Percentiles rank a stretch among this genome's conserved stretches.
Conservation (phyloP, 1,284 basidiomycete genomes). For the Tilletia horrida region DNA sequence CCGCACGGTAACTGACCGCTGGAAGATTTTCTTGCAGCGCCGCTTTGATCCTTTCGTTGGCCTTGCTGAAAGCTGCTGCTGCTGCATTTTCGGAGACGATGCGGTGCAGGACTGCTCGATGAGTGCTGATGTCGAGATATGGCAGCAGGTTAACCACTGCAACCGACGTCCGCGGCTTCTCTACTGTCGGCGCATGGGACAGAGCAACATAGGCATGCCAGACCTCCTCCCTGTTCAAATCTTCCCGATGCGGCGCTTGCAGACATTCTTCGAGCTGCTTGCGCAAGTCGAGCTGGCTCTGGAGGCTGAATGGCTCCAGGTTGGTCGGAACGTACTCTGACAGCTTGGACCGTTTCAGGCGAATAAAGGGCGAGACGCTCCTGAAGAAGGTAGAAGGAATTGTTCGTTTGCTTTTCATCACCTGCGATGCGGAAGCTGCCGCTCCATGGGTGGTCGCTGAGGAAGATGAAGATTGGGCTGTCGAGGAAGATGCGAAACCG, state of each 20-base stretch:
- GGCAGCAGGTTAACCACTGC: conserved; percentile 13
- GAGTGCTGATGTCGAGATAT: background rate
- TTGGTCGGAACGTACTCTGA: background rate
- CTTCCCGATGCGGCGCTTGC: background rate
- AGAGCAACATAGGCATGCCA: conserved; percentile 8
- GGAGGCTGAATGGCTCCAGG: conserved; percentile 9
- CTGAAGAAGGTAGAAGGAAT: background rate
- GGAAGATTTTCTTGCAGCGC: background rate
- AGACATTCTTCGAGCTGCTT: background rate
- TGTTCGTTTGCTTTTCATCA: background rate
- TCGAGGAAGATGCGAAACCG: background rate
- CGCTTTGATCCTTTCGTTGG: background rate
- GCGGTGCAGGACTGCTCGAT: background rate
- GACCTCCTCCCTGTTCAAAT: background rate
- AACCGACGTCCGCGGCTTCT: background rate
- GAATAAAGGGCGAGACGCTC: conserved; percentile 1
- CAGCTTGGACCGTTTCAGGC: too few relatives aligned
- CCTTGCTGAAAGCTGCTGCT: background rate
- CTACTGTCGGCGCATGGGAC: background rate
- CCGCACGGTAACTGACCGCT: background rate
- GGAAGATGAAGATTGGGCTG: background rate
- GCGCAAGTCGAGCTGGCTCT: background rate
- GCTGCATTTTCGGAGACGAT: background rate
- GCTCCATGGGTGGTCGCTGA: background rate
- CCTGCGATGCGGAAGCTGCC: background rate